phyloP scores from a whole-genome alignment of 257 asterid genomes.

The Verbascum thapsus region DNA sequence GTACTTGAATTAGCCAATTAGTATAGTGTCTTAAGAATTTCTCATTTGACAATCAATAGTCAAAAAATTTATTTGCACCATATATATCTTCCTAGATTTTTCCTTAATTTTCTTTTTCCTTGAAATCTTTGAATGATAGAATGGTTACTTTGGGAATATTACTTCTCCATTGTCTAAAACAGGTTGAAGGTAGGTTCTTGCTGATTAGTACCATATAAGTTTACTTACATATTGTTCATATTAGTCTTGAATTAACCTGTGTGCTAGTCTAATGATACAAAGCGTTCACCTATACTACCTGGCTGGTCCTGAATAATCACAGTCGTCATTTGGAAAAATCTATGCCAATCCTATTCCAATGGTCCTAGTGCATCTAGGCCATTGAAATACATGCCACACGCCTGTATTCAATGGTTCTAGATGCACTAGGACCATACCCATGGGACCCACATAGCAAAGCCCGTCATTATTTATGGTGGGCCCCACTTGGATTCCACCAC shows the following conservation, averaged over 20 bases:
- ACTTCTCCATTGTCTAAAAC: constrained; percentile 2
- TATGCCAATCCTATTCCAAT: too few relatives aligned
- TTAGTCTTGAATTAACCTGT: neutral
- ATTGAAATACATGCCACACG: too few relatives aligned
- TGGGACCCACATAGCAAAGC: too few relatives aligned
- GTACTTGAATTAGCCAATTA: constrained; percentile 24
- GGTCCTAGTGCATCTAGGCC: too few relatives aligned
- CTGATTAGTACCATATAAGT: constrained; percentile 2
- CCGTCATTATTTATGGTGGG: too few relatives aligned
- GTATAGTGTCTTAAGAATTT: constrained; percentile 15
- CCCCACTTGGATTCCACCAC: too few relatives aligned
- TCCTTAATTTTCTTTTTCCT: neutral
- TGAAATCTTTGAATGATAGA: neutral
- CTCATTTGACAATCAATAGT: constrained; percentile 16
- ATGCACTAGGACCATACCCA: too few relatives aligned
- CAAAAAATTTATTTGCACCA: constrained; percentile 7
- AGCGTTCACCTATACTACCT: neutral
- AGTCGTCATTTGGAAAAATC: too few relatives aligned
- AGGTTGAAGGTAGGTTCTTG: neutral
- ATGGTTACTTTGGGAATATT: neutral
- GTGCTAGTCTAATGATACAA: neutral
- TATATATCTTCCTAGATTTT: neutral
- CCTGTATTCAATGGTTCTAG: too few relatives aligned
- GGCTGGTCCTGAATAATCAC: neutral
- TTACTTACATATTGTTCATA: neutral